Evolutionary conservation across 345 rosid genomes (phyloP), one percentile per base, ranked within the genome.

Genomic region (Capsella bursapastoris): DNA sequence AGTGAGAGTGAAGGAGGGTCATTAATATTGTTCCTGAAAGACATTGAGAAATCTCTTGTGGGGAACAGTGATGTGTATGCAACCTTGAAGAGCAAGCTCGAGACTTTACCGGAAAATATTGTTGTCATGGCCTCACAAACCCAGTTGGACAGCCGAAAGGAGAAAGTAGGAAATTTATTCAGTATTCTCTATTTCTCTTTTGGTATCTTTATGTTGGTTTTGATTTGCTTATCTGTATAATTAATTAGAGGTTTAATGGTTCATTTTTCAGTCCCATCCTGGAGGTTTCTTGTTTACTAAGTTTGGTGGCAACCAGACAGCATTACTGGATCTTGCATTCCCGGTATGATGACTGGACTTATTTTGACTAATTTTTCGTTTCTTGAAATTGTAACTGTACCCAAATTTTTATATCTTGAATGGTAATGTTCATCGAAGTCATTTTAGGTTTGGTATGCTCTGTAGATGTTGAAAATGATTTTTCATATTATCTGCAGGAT

Each of bases 221-320:
- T 41, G 8, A 0, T 29, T 62, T 44, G 66, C 28, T 47, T 68
- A 51, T 15, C 27, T 68, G 44, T 47, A 62, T 64, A 31, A 2
- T 32, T 78, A 22, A 52, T n/a, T 68, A n/a, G 51, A 55, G 27
- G 15, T 66, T 44, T 43, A 37, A 38, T 71, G 70, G 43, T 75
- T 14, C 28, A 49, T 38, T 69, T 22, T 83, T 64, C 92, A 95
- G 99, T 87, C 97, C 41, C 97, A 91, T 81, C 89, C 97, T 38
- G 96, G 99, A 25, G 89, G 97, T 37, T 91, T 95, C 83, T 57
- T 95, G 57, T 90, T 95, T 68, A 95, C 99, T 4, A 95, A 95
- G 81, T 87, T 95, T 85, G 97, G 96, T 28, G 81, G 97, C 86
- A 95, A 87, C 74, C 97, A 91, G 74, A 88, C 98, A 10, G 96